These are phyloP conservation scores for Ceratocystis ficicola DNA, from an alignment of 2,329 filamentous ascomycete genomes.

Conservation along the genomic window DNA sequence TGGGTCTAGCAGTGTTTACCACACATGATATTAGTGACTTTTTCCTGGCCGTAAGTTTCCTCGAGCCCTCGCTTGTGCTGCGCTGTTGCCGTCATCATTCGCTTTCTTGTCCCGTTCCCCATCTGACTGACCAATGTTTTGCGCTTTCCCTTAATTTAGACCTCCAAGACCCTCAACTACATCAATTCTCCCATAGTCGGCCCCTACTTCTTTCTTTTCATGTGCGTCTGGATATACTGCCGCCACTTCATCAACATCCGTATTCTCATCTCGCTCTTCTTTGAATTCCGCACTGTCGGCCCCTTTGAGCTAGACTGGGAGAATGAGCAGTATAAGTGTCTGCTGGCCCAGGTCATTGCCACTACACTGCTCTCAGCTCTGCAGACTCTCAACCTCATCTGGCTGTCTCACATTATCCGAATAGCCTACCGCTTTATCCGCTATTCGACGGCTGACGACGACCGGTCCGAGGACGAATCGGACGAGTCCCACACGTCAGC, in stretches of 20 bases:
- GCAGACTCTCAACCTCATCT: conserved; percentile 68
- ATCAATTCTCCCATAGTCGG: conserved; percentile 65
- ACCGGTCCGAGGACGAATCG: conserved; percentile 57
- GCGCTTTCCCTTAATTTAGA: conserved; percentile 36
- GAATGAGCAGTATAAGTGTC: conserved; percentile 64
- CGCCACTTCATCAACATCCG: conserved; percentile 74
- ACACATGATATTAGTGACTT: conserved; percentile 93
- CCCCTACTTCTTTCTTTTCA: conserved; percentile 76
- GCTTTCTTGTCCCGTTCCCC: background rate
- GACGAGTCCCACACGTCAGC: conserved; percentile 36
- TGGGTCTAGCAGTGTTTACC: conserved; percentile 84
- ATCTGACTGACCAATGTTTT: conserved; percentile 14
- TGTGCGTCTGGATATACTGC: conserved; percentile 75
- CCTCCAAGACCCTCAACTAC: conserved; percentile 86
- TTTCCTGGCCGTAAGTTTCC: conserved; percentile 66
- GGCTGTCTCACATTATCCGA: conserved; percentile 64
- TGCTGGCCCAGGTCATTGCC: conserved; percentile 55
- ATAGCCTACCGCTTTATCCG: conserved; percentile 61
- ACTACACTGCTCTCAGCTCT: conserved; percentile 51
- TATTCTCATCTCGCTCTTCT: conserved; percentile 64
- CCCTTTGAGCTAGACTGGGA: conserved; percentile 68
- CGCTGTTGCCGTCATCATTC: background rate
- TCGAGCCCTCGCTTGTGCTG: too few relatives aligned
- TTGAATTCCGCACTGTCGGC: conserved; percentile 61
- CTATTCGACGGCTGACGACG: conserved; percentile 51